These are phyloP conservation scores for Herpetomonas samuelpessoai DNA, from an alignment of 208 protist species.

Conservation along the genomic window DNA sequence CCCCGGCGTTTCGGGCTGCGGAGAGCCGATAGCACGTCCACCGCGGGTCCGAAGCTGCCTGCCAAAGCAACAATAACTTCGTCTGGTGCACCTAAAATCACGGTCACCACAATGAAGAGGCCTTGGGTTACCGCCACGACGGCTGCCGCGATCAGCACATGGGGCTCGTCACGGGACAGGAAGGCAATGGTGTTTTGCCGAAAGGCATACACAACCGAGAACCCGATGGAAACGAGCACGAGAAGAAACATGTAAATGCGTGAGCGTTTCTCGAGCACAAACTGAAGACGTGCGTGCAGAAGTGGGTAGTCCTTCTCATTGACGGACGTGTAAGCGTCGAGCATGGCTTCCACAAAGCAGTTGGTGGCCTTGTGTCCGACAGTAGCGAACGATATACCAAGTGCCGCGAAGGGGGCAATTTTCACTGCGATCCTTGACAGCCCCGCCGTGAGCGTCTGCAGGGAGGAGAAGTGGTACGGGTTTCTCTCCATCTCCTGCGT, in stretches of 20 bases:
- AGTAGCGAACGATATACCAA: conserved; percentile 57
- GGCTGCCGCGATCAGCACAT: conserved; percentile 16
- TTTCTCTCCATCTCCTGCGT: conserved; percentile 75
- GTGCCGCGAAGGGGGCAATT: conserved; percentile 61
- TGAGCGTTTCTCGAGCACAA: conserved; percentile 46
- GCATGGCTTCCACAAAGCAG: conserved; percentile 67
- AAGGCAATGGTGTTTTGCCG: conserved; percentile 49
- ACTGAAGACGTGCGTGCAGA: conserved; percentile 39
- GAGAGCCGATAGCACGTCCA: neutral
- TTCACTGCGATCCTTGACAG: conserved; percentile 50
- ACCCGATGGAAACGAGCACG: conserved; percentile 28
- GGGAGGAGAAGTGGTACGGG: conserved; percentile 52
- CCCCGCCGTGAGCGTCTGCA: conserved; percentile 50
- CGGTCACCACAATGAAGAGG: conserved; percentile 35
- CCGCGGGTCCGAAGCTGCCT: neutral
- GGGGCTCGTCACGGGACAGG: conserved; percentile 37
- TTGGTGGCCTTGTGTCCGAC: conserved; percentile 76
- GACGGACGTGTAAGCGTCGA: conserved; percentile 65
- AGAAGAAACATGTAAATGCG: conserved; percentile 41
- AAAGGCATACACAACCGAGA: conserved; percentile 24
- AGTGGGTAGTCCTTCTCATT: conserved; percentile 78
- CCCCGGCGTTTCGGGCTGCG: neutral
- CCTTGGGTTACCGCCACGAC: conserved; percentile 18
- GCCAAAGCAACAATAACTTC: conserved; percentile 4
- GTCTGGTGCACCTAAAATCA: conserved; percentile 20